These are phyloP conservation scores for Escovopsis sp. DNA, from an alignment of 2,329 filamentous ascomycete species.

Conservation along the genomic window DNA sequence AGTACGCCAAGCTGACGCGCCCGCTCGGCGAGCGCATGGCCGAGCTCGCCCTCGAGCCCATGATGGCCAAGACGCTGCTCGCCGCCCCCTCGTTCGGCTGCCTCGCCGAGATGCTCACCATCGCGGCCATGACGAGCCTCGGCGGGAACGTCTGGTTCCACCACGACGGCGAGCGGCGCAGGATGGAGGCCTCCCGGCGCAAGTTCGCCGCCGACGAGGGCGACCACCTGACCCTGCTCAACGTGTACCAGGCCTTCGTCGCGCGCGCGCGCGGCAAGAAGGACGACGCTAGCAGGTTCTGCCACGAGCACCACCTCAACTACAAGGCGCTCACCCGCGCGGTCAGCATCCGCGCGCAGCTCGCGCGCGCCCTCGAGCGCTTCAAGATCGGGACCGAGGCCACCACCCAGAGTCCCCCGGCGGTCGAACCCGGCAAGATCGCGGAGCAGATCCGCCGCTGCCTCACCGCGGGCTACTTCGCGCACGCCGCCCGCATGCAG, in stretches of 20 bases:
- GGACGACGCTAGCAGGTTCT: slow-evolving; percentile 62
- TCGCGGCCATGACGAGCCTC: slow-evolving; percentile 85
- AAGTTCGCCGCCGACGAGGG: slow-evolving; percentile 88
- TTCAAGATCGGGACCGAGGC: slow-evolving; percentile 54
- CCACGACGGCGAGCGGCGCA: slow-evolving; percentile 61
- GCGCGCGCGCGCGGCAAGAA: slow-evolving; percentile 61
- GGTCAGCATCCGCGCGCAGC: slow-evolving; percentile 71
- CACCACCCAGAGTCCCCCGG: slow-evolving; percentile 11
- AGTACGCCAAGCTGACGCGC: slow-evolving; percentile 77
- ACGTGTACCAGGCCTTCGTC: slow-evolving; percentile 83
- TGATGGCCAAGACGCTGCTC: slow-evolving; percentile 84
- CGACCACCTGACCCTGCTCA: slow-evolving; percentile 82
- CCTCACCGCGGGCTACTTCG: slow-evolving; percentile 80
- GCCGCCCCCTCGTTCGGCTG: slow-evolving; percentile 61
- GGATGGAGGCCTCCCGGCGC: slow-evolving; percentile 56
- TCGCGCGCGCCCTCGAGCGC: slow-evolving; percentile 74
- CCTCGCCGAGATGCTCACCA: slow-evolving; percentile 72
- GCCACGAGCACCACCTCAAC: slow-evolving; percentile 73
- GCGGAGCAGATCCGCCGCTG: slow-evolving; percentile 69
- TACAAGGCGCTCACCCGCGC: slow-evolving; percentile 71
- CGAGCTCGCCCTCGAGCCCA: slow-evolving; percentile 81
- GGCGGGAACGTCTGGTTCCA: slow-evolving; percentile 73
- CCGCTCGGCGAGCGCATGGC: slow-evolving; percentile 86
- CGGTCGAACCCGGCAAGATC: slow-evolving; percentile 18
- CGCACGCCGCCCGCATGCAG: slow-evolving; percentile 87